A percentile compares a stretch with the other conserved stretches of the same genome.
These are phyloP conservation scores for Aureobasidium vineae DNA, from an alignment of 2,329 filamentous ascomycete species.

Conservation along the genomic window DNA sequence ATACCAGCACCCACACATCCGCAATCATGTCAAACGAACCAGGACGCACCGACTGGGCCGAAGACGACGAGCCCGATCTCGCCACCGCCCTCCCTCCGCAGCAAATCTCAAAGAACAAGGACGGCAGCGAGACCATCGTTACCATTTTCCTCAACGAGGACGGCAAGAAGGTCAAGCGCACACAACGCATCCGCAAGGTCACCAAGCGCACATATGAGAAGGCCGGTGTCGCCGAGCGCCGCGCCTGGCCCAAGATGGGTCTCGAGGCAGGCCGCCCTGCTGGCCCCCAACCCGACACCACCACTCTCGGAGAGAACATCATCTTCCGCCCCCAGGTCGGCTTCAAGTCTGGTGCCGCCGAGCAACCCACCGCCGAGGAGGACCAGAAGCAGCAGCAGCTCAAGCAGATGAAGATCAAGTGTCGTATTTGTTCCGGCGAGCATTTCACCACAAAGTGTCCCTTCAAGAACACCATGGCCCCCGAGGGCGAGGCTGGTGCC, in stretches of 20 bases:
- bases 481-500: constrained; percentile 55
- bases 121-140: constrained; percentile 94
- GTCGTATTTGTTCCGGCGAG: constrained; percentile 96
- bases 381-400: constrained; percentile 69
- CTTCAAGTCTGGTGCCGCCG: constrained; percentile 86
- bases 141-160: constrained; percentile 88
- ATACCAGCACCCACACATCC: constrained; percentile 11
- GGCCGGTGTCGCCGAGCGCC: constrained; percentile 92
- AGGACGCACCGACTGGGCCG: constrained; percentile 79
- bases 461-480: constrained; percentile 99
- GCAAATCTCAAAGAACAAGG: constrained; percentile 93
- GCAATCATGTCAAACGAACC: constrained; percentile 33
- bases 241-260: constrained; percentile 91
- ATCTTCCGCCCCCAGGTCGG: constrained; percentile 90
- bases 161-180: constrained; percentile 95
- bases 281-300: constrained; percentile 85
- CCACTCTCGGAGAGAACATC: constrained; percentile 95
- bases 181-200: constrained; percentile 88
- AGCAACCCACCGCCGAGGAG: constrained; percentile 63
- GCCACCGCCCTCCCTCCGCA: constrained; percentile 80
- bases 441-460: constrained; percentile 99
- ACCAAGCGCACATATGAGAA: constrained; percentile 86
- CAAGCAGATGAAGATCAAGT: constrained; percentile 99
- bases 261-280: constrained; percentile 77
- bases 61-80: constrained; percentile 78